phyloP scores from a whole-genome alignment of 208 protist genomes.

The Endotrypanum monterogeii region DNA sequence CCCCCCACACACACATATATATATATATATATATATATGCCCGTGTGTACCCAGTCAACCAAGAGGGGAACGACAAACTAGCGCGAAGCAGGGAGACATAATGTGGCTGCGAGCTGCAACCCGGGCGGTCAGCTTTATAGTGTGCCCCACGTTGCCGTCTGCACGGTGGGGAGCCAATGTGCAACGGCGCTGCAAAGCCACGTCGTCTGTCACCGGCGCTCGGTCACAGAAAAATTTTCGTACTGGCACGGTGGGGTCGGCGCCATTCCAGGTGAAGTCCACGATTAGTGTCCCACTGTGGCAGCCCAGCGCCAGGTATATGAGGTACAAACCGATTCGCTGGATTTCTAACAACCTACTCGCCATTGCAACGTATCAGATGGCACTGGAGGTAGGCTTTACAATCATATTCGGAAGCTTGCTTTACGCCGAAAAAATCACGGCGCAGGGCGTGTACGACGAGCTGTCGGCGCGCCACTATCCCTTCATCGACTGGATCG shows the following conservation, averaged over 20 bases:
- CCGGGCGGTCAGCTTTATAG: background rate
- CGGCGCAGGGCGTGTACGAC: conserved; percentile 34
- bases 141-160: background rate
- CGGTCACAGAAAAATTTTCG: conserved; percentile 21
- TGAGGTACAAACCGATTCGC: conserved; percentile 42
- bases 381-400: conserved; percentile 54
- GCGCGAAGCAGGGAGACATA: background rate
- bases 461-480: conserved; percentile 41
- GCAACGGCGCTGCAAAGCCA: conserved; percentile 17
- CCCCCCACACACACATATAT: background rate
- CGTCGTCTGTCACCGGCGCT: background rate
- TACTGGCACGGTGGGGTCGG: conserved; percentile 14
- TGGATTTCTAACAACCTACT: conserved; percentile 66
- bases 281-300: conserved; percentile 27
- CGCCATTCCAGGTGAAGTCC: conserved; percentile 31
- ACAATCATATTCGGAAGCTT: conserved; percentile 48
- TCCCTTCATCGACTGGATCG: conserved; percentile 54
- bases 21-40: background rate
- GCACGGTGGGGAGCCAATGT: conserved; percentile 1
- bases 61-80: background rate
- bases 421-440: conserved; percentile 33
- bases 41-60: background rate
- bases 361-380: conserved; percentile 64
- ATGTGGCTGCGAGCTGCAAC: conserved; percentile 1
- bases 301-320: conserved; percentile 41